phyloP scores from a whole-genome alignment of 768 basidiomycete species.

The Macrolepiota fuliginosa region DNA sequence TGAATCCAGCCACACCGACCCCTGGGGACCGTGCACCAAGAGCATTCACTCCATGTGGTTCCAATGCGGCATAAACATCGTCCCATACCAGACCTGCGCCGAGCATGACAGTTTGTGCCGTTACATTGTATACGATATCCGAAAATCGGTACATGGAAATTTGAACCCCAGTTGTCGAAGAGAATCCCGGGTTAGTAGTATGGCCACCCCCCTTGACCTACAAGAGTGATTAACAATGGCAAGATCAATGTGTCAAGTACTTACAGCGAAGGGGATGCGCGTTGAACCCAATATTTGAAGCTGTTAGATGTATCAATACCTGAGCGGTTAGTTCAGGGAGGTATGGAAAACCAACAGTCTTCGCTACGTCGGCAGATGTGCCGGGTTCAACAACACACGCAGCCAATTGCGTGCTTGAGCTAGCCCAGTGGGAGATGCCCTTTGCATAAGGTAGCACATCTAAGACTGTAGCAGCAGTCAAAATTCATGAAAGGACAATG shows the following conservation, averaged over 20 bases:
- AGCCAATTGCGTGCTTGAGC: constrained; percentile 40
- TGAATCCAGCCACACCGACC: constrained; percentile 58
- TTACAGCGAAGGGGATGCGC: constrained; percentile 49
- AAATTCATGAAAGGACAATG: not conserved
- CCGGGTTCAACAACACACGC: constrained; percentile 50
- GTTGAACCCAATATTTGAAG: constrained; percentile 42
- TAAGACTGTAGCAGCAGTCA: not conserved
- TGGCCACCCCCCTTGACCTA: constrained; percentile 67
- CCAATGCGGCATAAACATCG: constrained; percentile 48
- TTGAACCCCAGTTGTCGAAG: constrained; percentile 56
- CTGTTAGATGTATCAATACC: constrained; percentile 23
- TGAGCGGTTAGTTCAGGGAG: not conserved
- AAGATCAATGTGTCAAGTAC: constrained; percentile 24
- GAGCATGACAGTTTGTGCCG: constrained; percentile 36
- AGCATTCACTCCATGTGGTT: constrained; percentile 46
- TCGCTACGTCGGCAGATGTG: constrained; percentile 44
- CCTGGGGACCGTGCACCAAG: no score
- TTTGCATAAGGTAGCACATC: constrained; percentile 30
- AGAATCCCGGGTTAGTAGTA: constrained; percentile 50
- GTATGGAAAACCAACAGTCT: constrained; percentile 36
- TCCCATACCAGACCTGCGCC: constrained; percentile 62
- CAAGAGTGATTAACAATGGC: constrained; percentile 14
- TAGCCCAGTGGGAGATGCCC: constrained; percentile 50
- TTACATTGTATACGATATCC: constrained; percentile 38
- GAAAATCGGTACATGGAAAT: constrained; percentile 53